Conservation (phyloP, 108 stramenopile genomes). For the Nannochloropsis oceanica region DNA sequence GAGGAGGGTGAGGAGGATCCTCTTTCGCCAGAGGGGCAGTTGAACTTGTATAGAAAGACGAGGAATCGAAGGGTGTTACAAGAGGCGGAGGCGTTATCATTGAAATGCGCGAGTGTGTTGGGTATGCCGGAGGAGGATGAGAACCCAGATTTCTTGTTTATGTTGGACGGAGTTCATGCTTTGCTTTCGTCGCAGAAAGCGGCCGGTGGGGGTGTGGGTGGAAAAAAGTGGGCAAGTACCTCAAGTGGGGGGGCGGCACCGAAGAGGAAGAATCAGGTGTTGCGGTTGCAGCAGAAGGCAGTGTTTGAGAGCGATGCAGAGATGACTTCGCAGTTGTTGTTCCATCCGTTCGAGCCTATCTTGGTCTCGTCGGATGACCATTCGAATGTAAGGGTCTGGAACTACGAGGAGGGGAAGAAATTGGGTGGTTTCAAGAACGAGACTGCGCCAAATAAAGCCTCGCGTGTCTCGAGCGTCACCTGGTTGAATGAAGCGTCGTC, state of each 20-base stretch:
- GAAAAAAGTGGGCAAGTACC: no score
- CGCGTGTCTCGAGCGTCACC: constrained; percentile 59
- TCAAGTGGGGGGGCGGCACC: neutral
- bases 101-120: neutral
- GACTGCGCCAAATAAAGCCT: constrained; percentile 12
- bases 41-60: constrained; percentile 46
- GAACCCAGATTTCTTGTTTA: neutral
- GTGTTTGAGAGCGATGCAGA: constrained; percentile 47
- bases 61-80: constrained; percentile 46
- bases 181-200: neutral
- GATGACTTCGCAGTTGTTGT: constrained; percentile 58
- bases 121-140: neutral
- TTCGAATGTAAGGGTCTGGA: constrained; percentile 64
- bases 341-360: constrained; percentile 80
- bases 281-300: constrained; percentile 51
- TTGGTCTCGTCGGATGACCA: constrained; percentile 60
- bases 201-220: neutral
- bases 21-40: neutral
- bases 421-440: constrained; percentile 7
- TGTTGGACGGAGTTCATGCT: neutral
- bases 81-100: constrained; percentile 31
- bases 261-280: constrained; percentile 21
- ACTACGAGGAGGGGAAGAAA: constrained; percentile 28
- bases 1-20: neutral
- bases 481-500: constrained; percentile 76